Evolutionary conservation across 2,329 filamentous ascomycete genomes (phyloP).

Genomic region (Chaetomium sp.): DNA sequence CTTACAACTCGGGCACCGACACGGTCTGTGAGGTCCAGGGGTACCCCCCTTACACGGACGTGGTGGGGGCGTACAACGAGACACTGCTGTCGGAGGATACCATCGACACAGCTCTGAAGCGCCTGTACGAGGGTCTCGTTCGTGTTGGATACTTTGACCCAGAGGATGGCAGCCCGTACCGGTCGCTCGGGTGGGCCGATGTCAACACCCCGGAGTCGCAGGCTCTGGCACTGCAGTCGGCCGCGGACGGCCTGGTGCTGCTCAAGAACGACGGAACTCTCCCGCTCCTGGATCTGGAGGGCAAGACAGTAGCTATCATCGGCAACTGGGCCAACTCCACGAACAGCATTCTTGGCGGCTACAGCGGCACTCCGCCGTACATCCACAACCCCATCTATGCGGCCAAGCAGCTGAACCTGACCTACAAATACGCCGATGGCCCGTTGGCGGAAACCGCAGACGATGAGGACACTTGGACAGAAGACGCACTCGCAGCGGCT

Average conservation of each 20-base stretch:
- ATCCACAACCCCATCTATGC: conserved; percentile 45
- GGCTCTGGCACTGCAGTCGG: conserved; percentile 49
- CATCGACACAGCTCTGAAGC: conserved; percentile 27
- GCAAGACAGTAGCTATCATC: conserved; percentile 45
- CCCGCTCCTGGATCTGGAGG: conserved; percentile 35
- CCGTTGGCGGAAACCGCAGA: conserved; percentile 26
- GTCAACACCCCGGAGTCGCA: conserved; percentile 49
- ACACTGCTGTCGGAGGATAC: conserved; percentile 23
- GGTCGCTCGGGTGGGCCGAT: conserved; percentile 45
- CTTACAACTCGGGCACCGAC: conserved; percentile 20
- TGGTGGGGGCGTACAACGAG: conserved; percentile 23
- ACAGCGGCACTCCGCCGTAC: conserved; percentile 45
- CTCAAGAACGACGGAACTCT: conserved; percentile 48
- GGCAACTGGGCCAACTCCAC: conserved; percentile 46
- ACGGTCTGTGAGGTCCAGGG: conserved; percentile 21
- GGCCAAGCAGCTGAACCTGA: conserved; percentile 34
- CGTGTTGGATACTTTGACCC: conserved; percentile 30
- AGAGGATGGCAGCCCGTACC: conserved; percentile 32
- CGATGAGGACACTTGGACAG: conserved; percentile 26
- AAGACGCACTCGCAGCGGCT: conserved; percentile 33
- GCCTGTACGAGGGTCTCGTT: conserved; percentile 30
- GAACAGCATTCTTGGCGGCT: conserved; percentile 47
- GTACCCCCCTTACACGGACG: conserved; percentile 18
- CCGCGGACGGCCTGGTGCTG: conserved; percentile 38
- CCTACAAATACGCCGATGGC: conserved; percentile 23